Percentiles rank a stretch among this genome's conserved stretches.
These are phyloP conservation scores for Microthlaspi erraticum DNA, from an alignment of 345 rosid species.

Conservation along the genomic window DNA sequence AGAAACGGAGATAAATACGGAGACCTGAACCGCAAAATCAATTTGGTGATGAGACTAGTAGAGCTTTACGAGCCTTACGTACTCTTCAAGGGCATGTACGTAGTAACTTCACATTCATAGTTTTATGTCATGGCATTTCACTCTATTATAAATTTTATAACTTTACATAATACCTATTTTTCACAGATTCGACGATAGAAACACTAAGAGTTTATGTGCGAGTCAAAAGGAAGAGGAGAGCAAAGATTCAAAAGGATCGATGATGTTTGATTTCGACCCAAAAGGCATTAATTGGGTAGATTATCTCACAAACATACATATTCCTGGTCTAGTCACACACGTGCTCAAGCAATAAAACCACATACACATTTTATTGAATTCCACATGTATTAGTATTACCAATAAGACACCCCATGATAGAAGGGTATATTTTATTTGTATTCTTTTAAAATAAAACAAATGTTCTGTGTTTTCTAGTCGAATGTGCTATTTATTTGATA, in stretches of 20 bases:
- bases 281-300: slow-evolving; percentile 64
- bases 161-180: background rate
- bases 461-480: background rate
- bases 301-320: slow-evolving; percentile 59
- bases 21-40: slow-evolving; percentile 40
- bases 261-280: slow-evolving; percentile 68
- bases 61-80: slow-evolving; percentile 87
- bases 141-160: background rate
- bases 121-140: background rate
- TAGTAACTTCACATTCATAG: background rate
- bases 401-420: background rate
- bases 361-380: background rate
- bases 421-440: background rate
- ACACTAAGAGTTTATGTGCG: slow-evolving; percentile 53
- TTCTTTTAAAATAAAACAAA: background rate
- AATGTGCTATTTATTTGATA: background rate
- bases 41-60: slow-evolving; percentile 63
- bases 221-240: slow-evolving; percentile 37
- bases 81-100: slow-evolving; percentile 88
- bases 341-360: slow-evolving; percentile 51
- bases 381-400: slow-evolving; percentile 9
- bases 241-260: slow-evolving; percentile 46
- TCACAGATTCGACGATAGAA: slow-evolving; percentile 68
- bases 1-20: slow-evolving; percentile 35
- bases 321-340: slow-evolving; percentile 65